Conservation (phyloP, 148 eudicot species). For the Silene conica region DNA sequence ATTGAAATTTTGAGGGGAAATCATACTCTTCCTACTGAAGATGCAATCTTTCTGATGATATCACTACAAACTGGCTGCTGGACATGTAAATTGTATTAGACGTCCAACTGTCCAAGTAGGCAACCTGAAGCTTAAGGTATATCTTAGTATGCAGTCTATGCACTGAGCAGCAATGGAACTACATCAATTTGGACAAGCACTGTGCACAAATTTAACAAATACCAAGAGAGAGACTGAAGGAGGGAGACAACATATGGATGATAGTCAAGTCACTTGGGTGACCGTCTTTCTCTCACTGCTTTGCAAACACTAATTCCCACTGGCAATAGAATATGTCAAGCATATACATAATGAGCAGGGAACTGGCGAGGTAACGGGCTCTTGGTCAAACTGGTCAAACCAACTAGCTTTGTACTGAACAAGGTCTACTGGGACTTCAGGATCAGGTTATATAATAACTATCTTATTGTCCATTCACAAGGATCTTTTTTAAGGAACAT, state of each 20-base stretch:
- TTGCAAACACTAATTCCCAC: neutral
- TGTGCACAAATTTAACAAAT: neutral
- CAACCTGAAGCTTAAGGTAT: too few relatives aligned
- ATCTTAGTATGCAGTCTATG: neutral
- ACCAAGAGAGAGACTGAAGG: neutral
- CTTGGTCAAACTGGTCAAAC: neutral
- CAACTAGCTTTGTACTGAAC: neutral
- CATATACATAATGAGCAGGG: neutral
- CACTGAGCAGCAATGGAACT: neutral
- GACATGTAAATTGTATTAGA: too few relatives aligned
- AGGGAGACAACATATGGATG: neutral
- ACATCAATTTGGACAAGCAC: neutral
- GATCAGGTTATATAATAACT: neutral
- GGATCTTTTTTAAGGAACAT: neutral
- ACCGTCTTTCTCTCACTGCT: neutral
- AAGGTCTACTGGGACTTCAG: neutral
- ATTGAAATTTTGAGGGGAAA: too few relatives aligned
- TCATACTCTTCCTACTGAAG: too few relatives aligned
- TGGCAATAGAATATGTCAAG: neutral
- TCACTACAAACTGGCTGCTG: too few relatives aligned
- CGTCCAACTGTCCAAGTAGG: too few relatives aligned
- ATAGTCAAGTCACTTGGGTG: neutral
- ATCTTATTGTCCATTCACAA: neutral
- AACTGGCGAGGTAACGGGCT: neutral
- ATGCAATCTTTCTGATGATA: too few relatives aligned